Percentiles rank a stretch among this genome's conserved stretches.
Conservation (phyloP, 805 yeast genomes). For the Lipomyces sp. region DNA sequence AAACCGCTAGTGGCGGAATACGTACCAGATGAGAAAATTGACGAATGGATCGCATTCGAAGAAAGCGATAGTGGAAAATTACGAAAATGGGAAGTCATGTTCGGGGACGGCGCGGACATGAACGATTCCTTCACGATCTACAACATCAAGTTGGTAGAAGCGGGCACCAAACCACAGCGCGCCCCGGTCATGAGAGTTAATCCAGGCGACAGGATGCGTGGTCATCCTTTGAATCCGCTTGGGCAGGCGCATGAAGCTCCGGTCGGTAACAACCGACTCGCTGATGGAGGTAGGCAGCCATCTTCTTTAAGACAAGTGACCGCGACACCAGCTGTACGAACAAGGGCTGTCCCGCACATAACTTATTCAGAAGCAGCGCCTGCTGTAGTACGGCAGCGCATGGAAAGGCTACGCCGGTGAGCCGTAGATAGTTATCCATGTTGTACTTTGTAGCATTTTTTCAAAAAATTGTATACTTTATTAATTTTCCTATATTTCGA, state of each 20-base stretch:
- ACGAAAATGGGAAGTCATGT: conserved; percentile 19
- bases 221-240: background rate
- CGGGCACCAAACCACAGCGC: conserved; percentile 3
- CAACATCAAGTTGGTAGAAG: conserved; percentile 8
- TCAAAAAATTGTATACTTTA: background rate
- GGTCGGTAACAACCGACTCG: background rate
- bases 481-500: conserved; percentile 3
- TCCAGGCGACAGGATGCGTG: background rate
- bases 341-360: conserved; percentile 11
- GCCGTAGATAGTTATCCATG: too few species aligned
- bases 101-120: conserved; percentile 5
- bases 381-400: conserved; percentile 9
- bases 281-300: too few species aligned
- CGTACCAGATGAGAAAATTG: conserved; percentile 20
- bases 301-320: too few species aligned
- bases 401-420: background rate
- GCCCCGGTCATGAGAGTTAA: background rate
- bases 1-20: conserved; percentile 8
- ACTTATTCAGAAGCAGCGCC: conserved; percentile 20
- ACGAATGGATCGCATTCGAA: conserved; percentile 18
- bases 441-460: too few species aligned
- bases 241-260: conserved; percentile 8
- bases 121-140: background rate
- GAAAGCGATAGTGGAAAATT: conserved; percentile 9
- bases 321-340: too few species aligned